These are phyloP conservation scores for Rhizophora apiculata DNA, from an alignment of 345 rosid genomes.

Conservation along the genomic window DNA sequence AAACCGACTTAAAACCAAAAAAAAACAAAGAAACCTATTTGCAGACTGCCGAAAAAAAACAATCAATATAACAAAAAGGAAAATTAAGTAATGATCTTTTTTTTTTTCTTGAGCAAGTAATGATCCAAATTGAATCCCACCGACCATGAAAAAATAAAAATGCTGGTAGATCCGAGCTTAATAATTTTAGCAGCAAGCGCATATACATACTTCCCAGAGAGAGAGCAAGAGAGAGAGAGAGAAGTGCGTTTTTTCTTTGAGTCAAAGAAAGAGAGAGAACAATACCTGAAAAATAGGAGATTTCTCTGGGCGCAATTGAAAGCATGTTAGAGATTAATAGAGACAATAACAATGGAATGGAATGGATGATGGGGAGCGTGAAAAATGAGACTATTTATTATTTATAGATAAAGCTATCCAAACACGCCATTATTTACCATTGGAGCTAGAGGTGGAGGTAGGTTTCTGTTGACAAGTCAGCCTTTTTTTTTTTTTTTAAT, in stretches of 20 bases:
- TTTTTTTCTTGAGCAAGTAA: background rate
- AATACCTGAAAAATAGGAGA: background rate
- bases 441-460: too few relatives aligned
- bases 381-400: too few relatives aligned
- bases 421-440: too few relatives aligned
- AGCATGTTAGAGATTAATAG: too few relatives aligned
- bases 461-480: too few relatives aligned
- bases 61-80: background rate
- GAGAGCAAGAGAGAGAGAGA: background rate
- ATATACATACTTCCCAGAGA: background rate
- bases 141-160: conserved; percentile 2
- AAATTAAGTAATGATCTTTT: background rate
- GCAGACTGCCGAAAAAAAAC: background rate
- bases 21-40: too few relatives aligned
- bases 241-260: background rate
- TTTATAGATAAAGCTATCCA: too few relatives aligned
- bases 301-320: background rate
- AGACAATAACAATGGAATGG: too few relatives aligned
- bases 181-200: background rate
- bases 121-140: too few relatives aligned
- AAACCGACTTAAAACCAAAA: too few relatives aligned
- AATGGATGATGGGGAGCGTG: too few relatives aligned
- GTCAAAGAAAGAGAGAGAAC: background rate
- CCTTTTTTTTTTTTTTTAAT: too few relatives aligned
- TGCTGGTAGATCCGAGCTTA: conserved; percentile 12